Evolutionary conservation across 2,329 filamentous ascomycete species (phyloP).

Genomic region (Fusarium sambucinum): DNA sequence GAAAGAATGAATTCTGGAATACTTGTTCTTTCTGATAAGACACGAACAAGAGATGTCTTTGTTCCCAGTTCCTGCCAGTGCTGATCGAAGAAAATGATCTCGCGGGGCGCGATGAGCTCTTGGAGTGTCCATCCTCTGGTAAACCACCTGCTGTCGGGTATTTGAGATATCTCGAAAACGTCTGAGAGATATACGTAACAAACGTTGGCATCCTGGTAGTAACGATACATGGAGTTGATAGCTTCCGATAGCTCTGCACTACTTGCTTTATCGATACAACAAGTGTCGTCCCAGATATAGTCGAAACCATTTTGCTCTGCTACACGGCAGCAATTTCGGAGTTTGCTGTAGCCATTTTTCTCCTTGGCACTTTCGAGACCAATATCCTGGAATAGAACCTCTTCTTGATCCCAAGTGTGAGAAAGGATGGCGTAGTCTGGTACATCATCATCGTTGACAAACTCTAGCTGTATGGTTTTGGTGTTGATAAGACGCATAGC

Average conservation of each 20-base stretch:
- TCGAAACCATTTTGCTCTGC: neutral
- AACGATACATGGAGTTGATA: slow-evolving; percentile 41
- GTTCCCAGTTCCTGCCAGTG: slow-evolving; percentile 1
- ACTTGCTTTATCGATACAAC: slow-evolving; percentile 42
- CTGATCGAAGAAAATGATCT: slow-evolving; percentile 3
- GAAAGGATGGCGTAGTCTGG: neutral
- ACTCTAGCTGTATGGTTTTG: neutral
- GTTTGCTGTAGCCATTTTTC: neutral
- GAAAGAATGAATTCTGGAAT: neutral
- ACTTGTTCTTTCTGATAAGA: neutral
- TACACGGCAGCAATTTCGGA: neutral
- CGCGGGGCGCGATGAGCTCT: neutral
- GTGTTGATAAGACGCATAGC: neutral
- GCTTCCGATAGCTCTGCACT: slow-evolving; percentile 36
- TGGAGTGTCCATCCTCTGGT: slow-evolving; percentile 28
- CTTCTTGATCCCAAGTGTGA: neutral
- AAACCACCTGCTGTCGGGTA: slow-evolving; percentile 14
- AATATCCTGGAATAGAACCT: neutral
- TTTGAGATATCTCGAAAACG: neutral
- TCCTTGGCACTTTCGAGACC: neutral
- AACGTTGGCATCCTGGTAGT: slow-evolving; percentile 20
- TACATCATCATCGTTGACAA: neutral
- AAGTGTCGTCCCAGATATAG: slow-evolving; percentile 40
- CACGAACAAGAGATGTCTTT: neutral
- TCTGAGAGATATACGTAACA: slow-evolving; percentile 36